A percentile compares a stretch with the other conserved stretches of the same genome.
Conservation (phyloP, 1,139 yeast species). For the Yamadazyma spencermartinsiae region DNA sequence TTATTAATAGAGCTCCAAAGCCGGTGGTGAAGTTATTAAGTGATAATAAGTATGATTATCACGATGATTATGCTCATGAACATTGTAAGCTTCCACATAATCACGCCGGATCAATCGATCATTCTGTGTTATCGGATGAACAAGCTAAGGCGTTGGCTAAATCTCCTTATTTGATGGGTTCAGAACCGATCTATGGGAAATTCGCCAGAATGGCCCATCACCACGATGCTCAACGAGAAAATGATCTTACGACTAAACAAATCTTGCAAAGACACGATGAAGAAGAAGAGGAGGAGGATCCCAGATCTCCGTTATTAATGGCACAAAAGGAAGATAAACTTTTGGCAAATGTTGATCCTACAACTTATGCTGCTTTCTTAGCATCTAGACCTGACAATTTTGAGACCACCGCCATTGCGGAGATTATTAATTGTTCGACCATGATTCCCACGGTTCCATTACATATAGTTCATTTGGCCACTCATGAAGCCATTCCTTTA, state of each 20-base stretch:
- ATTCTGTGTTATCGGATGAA: slow-evolving; percentile 41
- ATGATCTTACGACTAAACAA: slow-evolving; percentile 1
- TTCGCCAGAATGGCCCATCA: slow-evolving; percentile 48
- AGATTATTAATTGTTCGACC: slow-evolving; percentile 63
- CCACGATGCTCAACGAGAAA: slow-evolving; percentile 12
- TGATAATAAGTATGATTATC: slow-evolving; percentile 18
- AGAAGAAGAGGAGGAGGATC: slow-evolving; percentile 11
- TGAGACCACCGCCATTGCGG: slow-evolving; percentile 79
- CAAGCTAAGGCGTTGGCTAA: slow-evolving; percentile 55
- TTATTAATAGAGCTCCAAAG: slow-evolving; percentile 41
- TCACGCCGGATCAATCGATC: slow-evolving; percentile 42
- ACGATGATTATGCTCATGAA: slow-evolving; percentile 26
- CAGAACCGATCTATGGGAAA: slow-evolving; percentile 56
- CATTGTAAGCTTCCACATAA: slow-evolving; percentile 38
- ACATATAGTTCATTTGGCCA: slow-evolving; percentile 89
- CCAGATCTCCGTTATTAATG: slow-evolving; percentile 40
- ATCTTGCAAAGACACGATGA: background rate
- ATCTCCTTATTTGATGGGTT: slow-evolving; percentile 56
- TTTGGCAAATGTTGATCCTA: slow-evolving; percentile 57
- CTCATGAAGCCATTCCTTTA: slow-evolving; percentile 77
- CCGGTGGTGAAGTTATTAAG: slow-evolving; percentile 36
- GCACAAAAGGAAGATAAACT: slow-evolving; percentile 46
- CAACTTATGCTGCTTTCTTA: slow-evolving; percentile 68
- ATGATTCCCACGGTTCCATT: slow-evolving; percentile 64
- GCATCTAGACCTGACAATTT: slow-evolving; percentile 86